Base-by-base conservation (phyloP, 495 filamentous ascomycete species). In the Rhizodiscina lignyota region DNA sequence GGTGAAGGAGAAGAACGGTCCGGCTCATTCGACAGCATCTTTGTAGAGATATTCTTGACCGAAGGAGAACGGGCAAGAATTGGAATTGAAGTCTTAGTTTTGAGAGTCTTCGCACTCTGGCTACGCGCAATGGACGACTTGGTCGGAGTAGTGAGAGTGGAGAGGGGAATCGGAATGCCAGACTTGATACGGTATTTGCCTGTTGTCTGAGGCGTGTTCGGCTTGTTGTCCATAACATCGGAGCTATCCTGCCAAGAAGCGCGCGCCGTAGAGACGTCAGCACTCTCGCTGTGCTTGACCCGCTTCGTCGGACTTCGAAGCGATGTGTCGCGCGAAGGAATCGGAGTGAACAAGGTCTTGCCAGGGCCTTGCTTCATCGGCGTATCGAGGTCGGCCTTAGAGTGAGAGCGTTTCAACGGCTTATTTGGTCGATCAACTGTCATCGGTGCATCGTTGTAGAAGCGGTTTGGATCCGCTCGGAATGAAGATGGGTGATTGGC, bases 401-500 rank as follows among this genome's bases (percentile, higher is more conserved):
- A 86, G 32, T 70, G 71, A 26, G 66, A 74, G 15, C 79, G 70
- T 59, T 87, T 84, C 43, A 85, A 50, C n/a, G 65, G 67, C 34
- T 63, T 63, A 8, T 27, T 6, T 27, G 6, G 24, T 27, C 6
- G 24, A 13, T 27, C 24, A 13, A 13, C 13, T 27, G 13, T 8
- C 8, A 27, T 27, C 24, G n/a, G n/a, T n/a, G n/a, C n/a, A n/a
- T n/a, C n/a, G n/a, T n/a, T n/a, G n/a, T n/a, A n/a, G n/a, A n/a
- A n/a, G n/a, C 8, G 68, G 39, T 58, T 67, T 4, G 66, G 62
- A 18, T 71, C 63, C 13, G 72, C 69, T 23, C 86, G 68, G 63
- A 81, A 84, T 12, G 74, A 65, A 4, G 85, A 89, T 3, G 82
- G 60, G 58, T 94, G 85, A 37, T 72, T 74, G 17, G 70, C 81